Percentiles rank a stretch among this genome's conserved stretches.
phyloP scores from a whole-genome alignment of 2,329 filamentous ascomycete species.

The Aaosphaeria pasadenensis region DNA sequence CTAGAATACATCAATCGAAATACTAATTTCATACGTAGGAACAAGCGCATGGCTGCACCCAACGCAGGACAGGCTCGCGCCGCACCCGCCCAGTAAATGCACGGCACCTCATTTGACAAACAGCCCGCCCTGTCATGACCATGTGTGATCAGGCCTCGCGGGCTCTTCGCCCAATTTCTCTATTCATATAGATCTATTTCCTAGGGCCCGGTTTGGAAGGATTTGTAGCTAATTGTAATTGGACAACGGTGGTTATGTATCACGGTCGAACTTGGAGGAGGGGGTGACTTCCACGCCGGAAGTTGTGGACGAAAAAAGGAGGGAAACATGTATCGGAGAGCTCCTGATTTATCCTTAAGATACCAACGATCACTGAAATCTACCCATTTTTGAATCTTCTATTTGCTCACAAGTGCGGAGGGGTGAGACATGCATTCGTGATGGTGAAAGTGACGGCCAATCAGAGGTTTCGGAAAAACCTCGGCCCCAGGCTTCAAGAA shows the following conservation, averaged over 20 bases:
- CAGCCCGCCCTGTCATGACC: neutral
- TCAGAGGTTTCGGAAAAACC: constrained; percentile 1
- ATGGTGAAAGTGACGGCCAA: neutral
- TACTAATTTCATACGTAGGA: constrained; percentile 17
- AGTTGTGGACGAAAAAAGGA: neutral
- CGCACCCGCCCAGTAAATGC: constrained; percentile 3
- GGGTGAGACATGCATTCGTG: neutral
- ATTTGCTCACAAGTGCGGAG: neutral
- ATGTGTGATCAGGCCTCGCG: neutral
- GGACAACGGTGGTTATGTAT: neutral
- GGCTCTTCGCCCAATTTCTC: neutral
- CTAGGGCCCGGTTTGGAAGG: constrained; percentile 1
- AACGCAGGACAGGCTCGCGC: constrained; percentile 1
- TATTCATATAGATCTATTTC: neutral
- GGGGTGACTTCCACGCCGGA: neutral
- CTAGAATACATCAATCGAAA: neutral
- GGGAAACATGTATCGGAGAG: neutral
- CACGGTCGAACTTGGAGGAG: neutral
- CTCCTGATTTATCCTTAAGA: neutral
- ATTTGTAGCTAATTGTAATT: constrained; percentile 1
- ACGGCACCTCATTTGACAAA: too few species aligned
- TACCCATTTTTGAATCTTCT: neutral
- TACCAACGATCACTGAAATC: neutral
- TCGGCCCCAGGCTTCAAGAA: constrained; percentile 10
- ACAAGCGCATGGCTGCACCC: constrained; percentile 19